Conservation (phyloP, 2,329 filamentous ascomycete genomes). For the Scedosporium apiospermum region DNA sequence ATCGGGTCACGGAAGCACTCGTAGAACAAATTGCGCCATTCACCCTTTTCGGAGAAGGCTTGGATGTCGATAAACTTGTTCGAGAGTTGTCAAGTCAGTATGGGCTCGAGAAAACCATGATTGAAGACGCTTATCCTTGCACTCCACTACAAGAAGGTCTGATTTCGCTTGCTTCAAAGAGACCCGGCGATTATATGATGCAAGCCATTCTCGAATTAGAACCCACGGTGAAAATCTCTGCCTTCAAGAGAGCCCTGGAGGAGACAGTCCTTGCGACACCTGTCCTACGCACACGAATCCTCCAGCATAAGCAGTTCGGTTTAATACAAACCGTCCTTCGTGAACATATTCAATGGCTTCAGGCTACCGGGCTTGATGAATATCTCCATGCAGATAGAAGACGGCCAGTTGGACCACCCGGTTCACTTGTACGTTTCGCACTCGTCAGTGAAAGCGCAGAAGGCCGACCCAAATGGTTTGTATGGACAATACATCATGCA, state of each 20-base stretch:
- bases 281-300: no score
- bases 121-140: conserved; percentile 28
- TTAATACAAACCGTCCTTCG: not conserved
- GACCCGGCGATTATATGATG: conserved; percentile 26
- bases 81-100: conserved; percentile 1
- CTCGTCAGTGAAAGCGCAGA: not conserved
- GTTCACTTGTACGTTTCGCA: not conserved
- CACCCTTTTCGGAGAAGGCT: not conserved
- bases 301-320: no score
- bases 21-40: not conserved
- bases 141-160: conserved; percentile 30
- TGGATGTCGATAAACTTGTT: not conserved
- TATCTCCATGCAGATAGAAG: not conserved
- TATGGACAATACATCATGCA: not conserved
- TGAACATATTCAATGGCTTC: not conserved
- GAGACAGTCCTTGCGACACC: no score
- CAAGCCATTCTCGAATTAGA: conserved; percentile 17
- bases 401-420: not conserved
- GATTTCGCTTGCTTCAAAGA: conserved; percentile 22
- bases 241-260: conserved; percentile 20
- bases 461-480: not conserved
- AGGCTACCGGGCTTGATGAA: not conserved
- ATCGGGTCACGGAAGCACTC: no score
- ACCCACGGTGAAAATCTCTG: conserved; percentile 9
- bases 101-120: conserved; percentile 6